phyloP scores from a whole-genome alignment of 805 yeast genomes.

The Starmerella khaoyaiensis region DNA sequence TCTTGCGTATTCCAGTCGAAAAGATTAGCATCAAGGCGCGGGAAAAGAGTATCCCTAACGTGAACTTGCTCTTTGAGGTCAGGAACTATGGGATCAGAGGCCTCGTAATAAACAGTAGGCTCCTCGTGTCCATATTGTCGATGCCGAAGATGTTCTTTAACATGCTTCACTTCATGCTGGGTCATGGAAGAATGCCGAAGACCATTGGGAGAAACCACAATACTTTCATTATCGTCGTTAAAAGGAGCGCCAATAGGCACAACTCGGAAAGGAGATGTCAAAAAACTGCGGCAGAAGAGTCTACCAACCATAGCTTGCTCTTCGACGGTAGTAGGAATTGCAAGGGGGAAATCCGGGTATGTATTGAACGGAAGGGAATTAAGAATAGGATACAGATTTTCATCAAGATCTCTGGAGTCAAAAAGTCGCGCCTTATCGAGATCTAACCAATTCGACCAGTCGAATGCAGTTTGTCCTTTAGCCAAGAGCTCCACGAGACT shows the following conservation, averaged over 20 bases:
- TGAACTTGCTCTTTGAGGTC: conserved; percentile 1
- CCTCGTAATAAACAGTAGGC: conserved; percentile 6
- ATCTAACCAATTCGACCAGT: conserved; percentile 26
- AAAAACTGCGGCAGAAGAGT: conserved; percentile 12
- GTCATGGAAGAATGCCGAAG: conserved; percentile 5
- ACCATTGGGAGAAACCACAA: neutral
- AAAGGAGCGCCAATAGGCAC: conserved; percentile 8
- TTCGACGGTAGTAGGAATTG: conserved; percentile 6
- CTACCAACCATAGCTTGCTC: conserved; percentile 19
- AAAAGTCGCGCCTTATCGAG: conserved; percentile 13
- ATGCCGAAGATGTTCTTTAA: conserved; percentile 4
- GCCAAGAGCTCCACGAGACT: conserved; percentile 6
- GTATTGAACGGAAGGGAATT: conserved; percentile 1
- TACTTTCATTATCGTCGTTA: neutral
- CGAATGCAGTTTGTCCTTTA: conserved; percentile 13
- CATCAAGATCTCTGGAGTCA: conserved; percentile 11
- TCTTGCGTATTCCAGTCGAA: conserved; percentile 11
- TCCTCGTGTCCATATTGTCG: conserved; percentile 14
- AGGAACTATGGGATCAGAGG: conserved; percentile 5
- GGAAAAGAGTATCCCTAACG: conserved; percentile 7
- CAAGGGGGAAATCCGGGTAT: conserved; percentile 8
- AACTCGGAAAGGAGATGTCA: conserved; percentile 17
- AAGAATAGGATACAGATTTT: conserved; percentile 13
- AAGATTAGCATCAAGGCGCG: conserved; percentile 2
- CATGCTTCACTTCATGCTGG: conserved; percentile 8